Percentiles rank a stretch among this genome's conserved stretches.
These are phyloP conservation scores for Salvia rosmarinus DNA, from an alignment of 257 asterid genomes.

Conservation along the genomic window DNA sequence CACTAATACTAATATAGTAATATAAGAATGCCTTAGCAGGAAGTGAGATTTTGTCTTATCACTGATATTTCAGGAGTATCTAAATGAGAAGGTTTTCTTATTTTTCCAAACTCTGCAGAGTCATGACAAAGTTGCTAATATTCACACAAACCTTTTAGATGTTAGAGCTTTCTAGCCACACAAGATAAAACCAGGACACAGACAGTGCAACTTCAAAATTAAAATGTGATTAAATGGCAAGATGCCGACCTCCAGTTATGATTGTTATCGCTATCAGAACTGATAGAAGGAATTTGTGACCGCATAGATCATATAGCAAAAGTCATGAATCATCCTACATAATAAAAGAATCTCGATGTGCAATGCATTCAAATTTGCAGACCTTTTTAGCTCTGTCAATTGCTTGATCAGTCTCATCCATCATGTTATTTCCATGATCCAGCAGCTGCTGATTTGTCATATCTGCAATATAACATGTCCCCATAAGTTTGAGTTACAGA, in stretches of 20 bases:
- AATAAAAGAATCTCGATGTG: slow-evolving; percentile 20
- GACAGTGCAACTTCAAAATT: slow-evolving; percentile 13
- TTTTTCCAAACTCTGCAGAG: neutral
- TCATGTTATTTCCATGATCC: slow-evolving; percentile 83
- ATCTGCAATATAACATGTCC: slow-evolving; percentile 53
- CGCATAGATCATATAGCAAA: slow-evolving; percentile 20
- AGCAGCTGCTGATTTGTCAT: slow-evolving; percentile 89
- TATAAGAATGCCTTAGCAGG: neutral
- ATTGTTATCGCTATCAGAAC: neutral
- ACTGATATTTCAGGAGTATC: neutral
- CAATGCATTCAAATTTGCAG: slow-evolving; percentile 31
- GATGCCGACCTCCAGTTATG: slow-evolving; percentile 5
- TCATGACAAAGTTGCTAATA: neutral
- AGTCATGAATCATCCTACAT: slow-evolving; percentile 17
- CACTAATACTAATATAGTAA: neutral
- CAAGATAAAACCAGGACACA: slow-evolving; percentile 14
- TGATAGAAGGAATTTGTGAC: slow-evolving; percentile 22
- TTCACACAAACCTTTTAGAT: slow-evolving; percentile 1
- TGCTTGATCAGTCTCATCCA: slow-evolving; percentile 94
- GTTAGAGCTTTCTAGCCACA: slow-evolving; percentile 11
- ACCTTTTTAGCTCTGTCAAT: slow-evolving; percentile 93
- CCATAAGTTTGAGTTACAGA: slow-evolving; percentile 38
- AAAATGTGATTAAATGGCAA: slow-evolving; percentile 18
- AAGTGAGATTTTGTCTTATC: neutral
- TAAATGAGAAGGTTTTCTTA: neutral